Conservation (phyloP, 1,284 basidiomycete genomes). For the Taiwanofungus camphoratus region DNA sequence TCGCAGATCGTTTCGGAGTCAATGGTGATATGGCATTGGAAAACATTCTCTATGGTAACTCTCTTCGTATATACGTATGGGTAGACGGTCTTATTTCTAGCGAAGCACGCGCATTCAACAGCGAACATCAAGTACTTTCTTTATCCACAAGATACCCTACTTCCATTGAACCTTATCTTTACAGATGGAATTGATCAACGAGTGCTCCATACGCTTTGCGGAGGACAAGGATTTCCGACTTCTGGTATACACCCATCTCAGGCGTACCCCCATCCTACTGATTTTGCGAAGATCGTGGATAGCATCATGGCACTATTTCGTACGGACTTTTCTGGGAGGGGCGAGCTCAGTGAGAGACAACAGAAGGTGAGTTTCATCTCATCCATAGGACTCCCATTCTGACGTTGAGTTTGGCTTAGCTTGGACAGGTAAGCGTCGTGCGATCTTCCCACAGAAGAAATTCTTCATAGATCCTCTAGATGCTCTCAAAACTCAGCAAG, state of each 20-base stretch:
- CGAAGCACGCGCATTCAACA: slow-evolving; percentile 81
- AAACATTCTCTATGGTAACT: slow-evolving; percentile 75
- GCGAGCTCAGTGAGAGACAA: slow-evolving; percentile 88
- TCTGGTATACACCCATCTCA: slow-evolving; percentile 37
- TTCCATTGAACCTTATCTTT: neutral
- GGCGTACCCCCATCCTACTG: too few relatives aligned
- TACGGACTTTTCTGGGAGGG: slow-evolving; percentile 87
- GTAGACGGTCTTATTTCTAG: neutral
- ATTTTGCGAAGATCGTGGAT: slow-evolving; percentile 69
- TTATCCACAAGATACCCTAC: neutral
- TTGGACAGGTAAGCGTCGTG: slow-evolving; percentile 58
- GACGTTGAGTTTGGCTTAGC: slow-evolving; percentile 30
- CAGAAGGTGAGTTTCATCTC: slow-evolving; percentile 57
- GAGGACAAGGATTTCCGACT: slow-evolving; percentile 79
- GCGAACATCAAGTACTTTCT: slow-evolving; percentile 70
- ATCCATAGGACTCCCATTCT: neutral
- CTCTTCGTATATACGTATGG: slow-evolving; percentile 1
- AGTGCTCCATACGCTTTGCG: slow-evolving; percentile 76
- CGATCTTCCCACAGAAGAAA: neutral
- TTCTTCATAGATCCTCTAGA: slow-evolving; percentile 36
- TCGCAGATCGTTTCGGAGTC: slow-evolving; percentile 89
- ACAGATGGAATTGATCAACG: slow-evolving; percentile 84
- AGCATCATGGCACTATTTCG: slow-evolving; percentile 95
- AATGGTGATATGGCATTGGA: slow-evolving; percentile 83
- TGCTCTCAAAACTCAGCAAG: slow-evolving; percentile 87